Evolutionary conservation across 2,329 filamentous ascomycete species (phyloP).

Genomic region (Escovopsis sp.): DNA sequence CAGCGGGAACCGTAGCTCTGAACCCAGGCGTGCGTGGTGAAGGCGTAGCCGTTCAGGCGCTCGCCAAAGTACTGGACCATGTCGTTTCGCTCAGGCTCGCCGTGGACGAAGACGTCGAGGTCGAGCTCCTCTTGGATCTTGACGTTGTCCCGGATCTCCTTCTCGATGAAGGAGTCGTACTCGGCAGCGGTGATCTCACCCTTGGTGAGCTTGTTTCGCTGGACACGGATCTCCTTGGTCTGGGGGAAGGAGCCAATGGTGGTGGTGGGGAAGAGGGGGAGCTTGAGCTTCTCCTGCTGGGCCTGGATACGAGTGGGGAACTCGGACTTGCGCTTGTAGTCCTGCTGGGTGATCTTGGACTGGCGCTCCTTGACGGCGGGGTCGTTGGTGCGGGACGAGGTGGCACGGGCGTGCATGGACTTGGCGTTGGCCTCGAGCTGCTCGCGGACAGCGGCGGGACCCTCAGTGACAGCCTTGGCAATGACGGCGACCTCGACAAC

Average conservation of each 20-base stretch:
- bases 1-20: constrained; percentile 97
- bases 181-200: constrained; percentile 80
- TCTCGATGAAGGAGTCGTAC: constrained; percentile 99
- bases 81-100: constrained; percentile 99
- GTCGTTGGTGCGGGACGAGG: constrained; percentile 92
- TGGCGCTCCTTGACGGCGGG: constrained; percentile 94
- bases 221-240: constrained; percentile 94
- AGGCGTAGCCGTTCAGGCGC: constrained; percentile 89
- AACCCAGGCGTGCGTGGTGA: constrained; percentile 98
- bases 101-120: constrained; percentile 94
- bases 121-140: constrained; percentile 97
- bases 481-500: constrained; percentile 78
- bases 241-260: constrained; percentile 99
- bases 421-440: constrained; percentile 95
- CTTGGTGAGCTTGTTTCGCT: constrained; percentile 98
- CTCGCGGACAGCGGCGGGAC: constrained; percentile 70
- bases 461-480: constrained; percentile 91
- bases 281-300: constrained; percentile 84
- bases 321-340: constrained; percentile 85
- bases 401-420: constrained; percentile 79
- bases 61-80: constrained; percentile 99
- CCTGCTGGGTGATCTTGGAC: constrained; percentile 64
- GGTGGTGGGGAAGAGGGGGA: constrained; percentile 95
- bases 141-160: constrained; percentile 91
- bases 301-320: constrained; percentile 75